Conservation (phyloP, 805 yeast species). For the Metschnikowia reukaufii region DNA sequence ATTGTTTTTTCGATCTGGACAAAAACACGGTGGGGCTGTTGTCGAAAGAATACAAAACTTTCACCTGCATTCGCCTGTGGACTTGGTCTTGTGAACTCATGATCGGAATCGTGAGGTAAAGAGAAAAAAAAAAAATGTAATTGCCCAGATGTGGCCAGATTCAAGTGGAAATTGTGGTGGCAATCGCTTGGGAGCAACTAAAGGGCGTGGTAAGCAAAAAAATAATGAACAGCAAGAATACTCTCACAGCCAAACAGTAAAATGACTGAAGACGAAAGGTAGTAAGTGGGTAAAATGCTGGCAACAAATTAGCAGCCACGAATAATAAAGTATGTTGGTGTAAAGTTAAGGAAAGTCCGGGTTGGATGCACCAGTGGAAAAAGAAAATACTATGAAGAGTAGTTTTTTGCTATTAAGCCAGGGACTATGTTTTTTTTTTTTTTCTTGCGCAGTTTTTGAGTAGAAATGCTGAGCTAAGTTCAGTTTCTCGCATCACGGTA, state of each 20-base stretch:
- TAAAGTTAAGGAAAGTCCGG: background rate
- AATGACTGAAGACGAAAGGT: background rate
- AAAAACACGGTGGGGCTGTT: conserved; percentile 43
- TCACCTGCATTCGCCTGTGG: conserved; percentile 44
- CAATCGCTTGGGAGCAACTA: background rate
- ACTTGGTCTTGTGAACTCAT: conserved; percentile 27
- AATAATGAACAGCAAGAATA: background rate
- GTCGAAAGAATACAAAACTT: conserved; percentile 46
- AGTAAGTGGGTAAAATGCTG: background rate
- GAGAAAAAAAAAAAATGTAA: background rate
- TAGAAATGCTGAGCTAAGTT: conserved; percentile 1
- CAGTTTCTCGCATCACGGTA: conserved; percentile 11
- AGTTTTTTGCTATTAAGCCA: background rate
- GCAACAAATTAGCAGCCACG: background rate
- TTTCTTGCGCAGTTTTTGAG: conserved; percentile 5
- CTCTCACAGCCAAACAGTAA: background rate
- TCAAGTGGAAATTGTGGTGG: too few species aligned
- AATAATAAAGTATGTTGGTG: background rate
- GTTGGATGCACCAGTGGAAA: background rate
- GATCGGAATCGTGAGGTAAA: background rate
- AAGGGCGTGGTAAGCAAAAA: background rate
- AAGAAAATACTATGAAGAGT: background rate
- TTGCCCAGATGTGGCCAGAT: background rate
- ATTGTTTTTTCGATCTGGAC: conserved; percentile 36
- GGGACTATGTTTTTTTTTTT: background rate